Evolutionary conservation across 495 filamentous ascomycete genomes (phyloP), one percentile per base, ranked within the genome.

Genomic region (Beverwykella pulmonaria): DNA sequence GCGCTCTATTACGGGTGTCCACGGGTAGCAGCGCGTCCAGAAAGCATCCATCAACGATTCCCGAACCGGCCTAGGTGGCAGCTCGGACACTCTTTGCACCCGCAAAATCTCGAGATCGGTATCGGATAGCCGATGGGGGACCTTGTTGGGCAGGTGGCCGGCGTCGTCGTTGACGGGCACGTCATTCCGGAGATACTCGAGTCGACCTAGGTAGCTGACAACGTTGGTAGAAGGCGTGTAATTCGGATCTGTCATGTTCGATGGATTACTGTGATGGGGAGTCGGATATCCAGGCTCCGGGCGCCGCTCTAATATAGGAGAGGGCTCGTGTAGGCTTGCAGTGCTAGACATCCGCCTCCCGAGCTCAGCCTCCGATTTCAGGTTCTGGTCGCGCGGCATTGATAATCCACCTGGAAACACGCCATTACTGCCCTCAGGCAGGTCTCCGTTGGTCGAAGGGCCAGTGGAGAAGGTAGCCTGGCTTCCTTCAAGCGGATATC

Each of bases 121-220:
- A 9, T 71, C 69, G n/a, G 63, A 68, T 25, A 71, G 63, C 29
- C 53, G 58, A 44, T 68, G 59, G 32, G 63, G 58, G 25, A 50
- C 56, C 30, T 53, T 61, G 49, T 53, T 54, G 22, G 69, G 64
- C 9, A 64, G 15, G n/a, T n/a, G n/a, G 1, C 44, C 65, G 1
- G 57, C 58, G 20, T 71, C 69, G 39, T 71, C 69, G 36, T 71
- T 61, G n/a, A 71, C 57, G 14, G 69, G 69, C 17, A 71, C 69
- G 20, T 71, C 69, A 36, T 63, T 65, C 9, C 64, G 50, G n/a
- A 71, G 44, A 41, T 71, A 71, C 41, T 67, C 63, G 1, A 61
- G 46, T 15, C 69, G 69, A 17, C 69, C 69, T 0, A 71, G 69
- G 41, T 71, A 71, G 53, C 64, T 70, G 26, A 47, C 63, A 34